These are phyloP conservation scores for Penicillium polonicum DNA, from an alignment of 2,329 filamentous ascomycete species.

Conservation along the genomic window DNA sequence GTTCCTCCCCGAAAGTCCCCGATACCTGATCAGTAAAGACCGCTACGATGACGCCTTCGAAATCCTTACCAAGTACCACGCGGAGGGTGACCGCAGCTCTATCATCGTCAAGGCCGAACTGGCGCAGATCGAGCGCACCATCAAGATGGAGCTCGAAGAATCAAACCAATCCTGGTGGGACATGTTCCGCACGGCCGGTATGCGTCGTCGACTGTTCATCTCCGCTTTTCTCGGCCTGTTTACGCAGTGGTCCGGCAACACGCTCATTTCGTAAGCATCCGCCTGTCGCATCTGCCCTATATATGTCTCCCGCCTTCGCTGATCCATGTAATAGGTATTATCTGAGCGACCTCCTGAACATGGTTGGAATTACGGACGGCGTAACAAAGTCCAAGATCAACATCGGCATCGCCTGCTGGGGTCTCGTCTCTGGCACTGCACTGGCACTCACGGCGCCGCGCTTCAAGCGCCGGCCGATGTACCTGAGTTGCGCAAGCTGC, in stretches of 20 bases:
- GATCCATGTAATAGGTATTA: slow-evolving; percentile 32
- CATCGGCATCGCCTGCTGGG: slow-evolving; percentile 42
- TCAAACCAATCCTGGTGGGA: slow-evolving; percentile 29
- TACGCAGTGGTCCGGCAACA: slow-evolving; percentile 46
- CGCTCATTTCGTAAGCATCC: slow-evolving; percentile 22
- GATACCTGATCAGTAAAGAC: slow-evolving; percentile 29
- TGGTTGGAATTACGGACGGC: slow-evolving; percentile 41
- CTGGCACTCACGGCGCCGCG: slow-evolving; percentile 44
- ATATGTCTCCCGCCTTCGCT: not conserved
- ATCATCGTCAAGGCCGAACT: slow-evolving; percentile 60
- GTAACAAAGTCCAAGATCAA: slow-evolving; percentile 44
- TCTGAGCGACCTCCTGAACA: slow-evolving; percentile 33
- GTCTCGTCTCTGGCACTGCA: slow-evolving; percentile 38
- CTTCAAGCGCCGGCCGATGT: slow-evolving; percentile 47
- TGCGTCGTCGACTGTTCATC: slow-evolving; percentile 34
- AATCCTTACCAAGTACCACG: slow-evolving; percentile 47
- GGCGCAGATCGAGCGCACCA: slow-evolving; percentile 59
- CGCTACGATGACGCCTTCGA: slow-evolving; percentile 29
- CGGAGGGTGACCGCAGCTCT: slow-evolving; percentile 53
- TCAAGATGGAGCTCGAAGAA: slow-evolving; percentile 54
- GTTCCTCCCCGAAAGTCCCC: slow-evolving; percentile 30
- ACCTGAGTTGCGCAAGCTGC: slow-evolving; percentile 49
- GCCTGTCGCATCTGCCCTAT: not conserved
- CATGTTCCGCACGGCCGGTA: slow-evolving; percentile 31
- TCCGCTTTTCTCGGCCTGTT: slow-evolving; percentile 33